Conservation (phyloP, 139 green algal species). For the Spirogloea muscicola region DNA sequence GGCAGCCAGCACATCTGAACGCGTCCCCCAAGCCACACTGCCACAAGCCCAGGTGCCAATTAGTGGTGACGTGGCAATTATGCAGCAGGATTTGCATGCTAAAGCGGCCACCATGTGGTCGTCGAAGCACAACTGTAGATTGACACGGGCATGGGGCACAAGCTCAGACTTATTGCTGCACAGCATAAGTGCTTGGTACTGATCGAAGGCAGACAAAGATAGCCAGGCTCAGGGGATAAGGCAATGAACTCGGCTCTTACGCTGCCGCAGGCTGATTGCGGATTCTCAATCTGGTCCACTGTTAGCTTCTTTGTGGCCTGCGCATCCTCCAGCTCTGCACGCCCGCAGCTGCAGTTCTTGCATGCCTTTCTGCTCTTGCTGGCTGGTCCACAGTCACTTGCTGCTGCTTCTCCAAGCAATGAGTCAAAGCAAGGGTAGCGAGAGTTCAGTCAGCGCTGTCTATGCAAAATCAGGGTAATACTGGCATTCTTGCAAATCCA, state of each 20-base stretch:
- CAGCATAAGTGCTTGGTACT: no score
- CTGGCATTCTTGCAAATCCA: background rate
- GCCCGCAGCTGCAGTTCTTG: slow-evolving; percentile 92
- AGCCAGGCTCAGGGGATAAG: no score
- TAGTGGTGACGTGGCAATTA: no score
- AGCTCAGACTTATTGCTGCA: no score
- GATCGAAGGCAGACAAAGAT: no score
- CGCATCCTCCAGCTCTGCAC: slow-evolving; percentile 74
- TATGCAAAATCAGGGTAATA: no score
- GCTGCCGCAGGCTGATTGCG: slow-evolving; percentile 80
- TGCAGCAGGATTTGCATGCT: no score
- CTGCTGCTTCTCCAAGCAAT: background rate
- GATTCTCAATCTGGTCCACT: slow-evolving; percentile 81
- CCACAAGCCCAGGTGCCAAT: no score
- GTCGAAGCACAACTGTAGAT: no score
- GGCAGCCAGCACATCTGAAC: slow-evolving; percentile 89
- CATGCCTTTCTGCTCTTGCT: slow-evolving; percentile 74
- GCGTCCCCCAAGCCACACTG: slow-evolving; percentile 92
- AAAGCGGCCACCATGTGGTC: no score
- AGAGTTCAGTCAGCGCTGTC: background rate
- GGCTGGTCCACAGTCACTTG: background rate
- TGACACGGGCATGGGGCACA: no score
- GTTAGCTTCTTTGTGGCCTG: slow-evolving; percentile 47
- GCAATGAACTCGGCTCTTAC: no score
- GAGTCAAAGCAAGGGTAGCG: background rate